Conservation (phyloP, 805 yeast species). For the Nakazawaea holstii region DNA sequence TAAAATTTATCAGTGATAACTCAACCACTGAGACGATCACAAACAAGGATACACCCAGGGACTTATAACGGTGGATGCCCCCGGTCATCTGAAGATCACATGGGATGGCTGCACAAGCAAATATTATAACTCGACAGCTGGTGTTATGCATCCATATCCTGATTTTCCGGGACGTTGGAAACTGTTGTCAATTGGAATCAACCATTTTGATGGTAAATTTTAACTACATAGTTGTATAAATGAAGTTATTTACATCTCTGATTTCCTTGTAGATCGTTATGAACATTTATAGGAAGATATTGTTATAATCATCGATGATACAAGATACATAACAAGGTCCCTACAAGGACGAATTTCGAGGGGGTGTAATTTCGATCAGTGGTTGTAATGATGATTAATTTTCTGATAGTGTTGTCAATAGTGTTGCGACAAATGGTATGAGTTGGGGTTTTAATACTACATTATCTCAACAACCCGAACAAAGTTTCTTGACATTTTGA, state of each 20-base stretch:
- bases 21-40: too few species aligned
- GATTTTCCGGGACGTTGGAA: slow-evolving; percentile 67
- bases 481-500: slow-evolving; percentile 66
- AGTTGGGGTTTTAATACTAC: slow-evolving; percentile 64
- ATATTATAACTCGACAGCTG: slow-evolving; percentile 4
- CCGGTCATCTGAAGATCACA: slow-evolving; percentile 2
- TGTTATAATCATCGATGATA: slow-evolving; percentile 57
- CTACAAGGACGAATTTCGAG: slow-evolving; percentile 66
- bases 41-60: not conserved
- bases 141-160: slow-evolving; percentile 21
- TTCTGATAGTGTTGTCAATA: slow-evolving; percentile 65
- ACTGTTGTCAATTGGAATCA: slow-evolving; percentile 74
- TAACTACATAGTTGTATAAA: slow-evolving; percentile 75
- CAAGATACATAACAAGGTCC: slow-evolving; percentile 40
- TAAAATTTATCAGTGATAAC: too few species aligned
- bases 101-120: not conserved
- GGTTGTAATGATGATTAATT: slow-evolving; percentile 72
- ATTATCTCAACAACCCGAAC: slow-evolving; percentile 54
- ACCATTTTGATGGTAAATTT: slow-evolving; percentile 61
- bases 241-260: slow-evolving; percentile 55
- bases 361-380: slow-evolving; percentile 64
- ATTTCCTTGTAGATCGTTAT: slow-evolving; percentile 26
- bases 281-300: slow-evolving; percentile 53
- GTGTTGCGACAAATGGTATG: slow-evolving; percentile 71
- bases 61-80: not conserved